Evolutionary conservation across 1,284 basidiomycete species (phyloP), one percentile per base, ranked within the genome.

Genomic region (Ceratobasidium sp.): DNA sequence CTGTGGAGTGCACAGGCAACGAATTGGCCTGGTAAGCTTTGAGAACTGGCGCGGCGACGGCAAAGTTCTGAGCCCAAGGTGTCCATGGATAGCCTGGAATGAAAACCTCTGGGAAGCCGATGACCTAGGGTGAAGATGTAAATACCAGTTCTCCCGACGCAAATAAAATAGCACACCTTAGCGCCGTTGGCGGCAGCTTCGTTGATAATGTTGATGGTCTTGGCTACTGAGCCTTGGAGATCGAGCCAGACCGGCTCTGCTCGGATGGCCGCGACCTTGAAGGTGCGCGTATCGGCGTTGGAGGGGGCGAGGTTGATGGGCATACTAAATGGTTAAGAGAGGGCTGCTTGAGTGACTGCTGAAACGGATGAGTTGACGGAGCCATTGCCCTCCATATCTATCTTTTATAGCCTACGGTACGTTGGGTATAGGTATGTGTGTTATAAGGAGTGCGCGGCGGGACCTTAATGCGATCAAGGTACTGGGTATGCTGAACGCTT

Each of bases 11-110:
- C 7, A 84, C 79, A 1, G 83, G 81, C 42, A 85, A 70, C 0
- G 84, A 82, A 69, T 84, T 84, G 20, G 83, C 83, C 66, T 84
- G 83, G 55, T 85, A 85, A 67, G 83, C 78, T 66, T 84, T 84
- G 42, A 83, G 82, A 7, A 68, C 66, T 49, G 66, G 66, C 20
- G 66, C 66, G 26, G 66, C 66, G 6, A 82, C 81, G 3, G 83
- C 81, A 63, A 84, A 84, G 60, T 82, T 82, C 70, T 84, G 83
- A 3, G 83, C 83, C 83, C 84, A 84, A 18, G 84, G 83, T 6
- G 83, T 84, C 84, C 84, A 84, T 12, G 84, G 84, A 79, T 84
- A 84, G 33, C 84, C 84, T 84, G 64, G n/a, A 18, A 58, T 56
- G 40, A 67, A 66, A 20, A 68, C 66, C 26, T 68, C 12, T 67